Evolutionary conservation across 2,329 filamentous ascomycete genomes (phyloP), one percentile per base, ranked within the genome.

Genomic region (Metarhizium brunneum): DNA sequence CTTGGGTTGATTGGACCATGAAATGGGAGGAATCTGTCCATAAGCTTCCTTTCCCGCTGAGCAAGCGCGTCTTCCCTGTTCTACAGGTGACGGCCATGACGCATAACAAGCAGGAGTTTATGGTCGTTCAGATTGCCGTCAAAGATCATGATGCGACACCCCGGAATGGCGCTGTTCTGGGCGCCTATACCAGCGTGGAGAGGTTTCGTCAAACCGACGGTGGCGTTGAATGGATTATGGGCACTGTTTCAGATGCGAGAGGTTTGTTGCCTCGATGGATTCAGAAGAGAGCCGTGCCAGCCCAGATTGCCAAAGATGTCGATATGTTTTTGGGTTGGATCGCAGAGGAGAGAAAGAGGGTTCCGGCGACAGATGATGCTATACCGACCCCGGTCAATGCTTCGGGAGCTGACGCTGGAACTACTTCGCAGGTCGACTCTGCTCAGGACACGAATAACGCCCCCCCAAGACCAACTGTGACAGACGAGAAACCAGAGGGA

Each of bases 181-280:
- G 80, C 4, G 73, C 74, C 10, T 90, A 90, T 63, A 80, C 76
- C 32, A 85, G 82, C 59, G 74, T 90, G 1, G 87, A 91, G 72
- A 71, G 81, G 49, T 71, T 87, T 38, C 71, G 77, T 55, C 71
- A 76, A 63, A 58, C 78, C 5, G 66, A 63, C 4, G 65, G 62
- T n/a, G 71, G 72, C 18, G 59, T 88, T 50, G 84, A 87, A 68
- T 94, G 88, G 88, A 74, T 86, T 56, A 92, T 92, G 86, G 86
- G 83, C 8, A 92, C 88, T 10, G 80, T 84, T 11, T 87, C 84
- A 57, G 81, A 92, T 66, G 88, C 88, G 0, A 77, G 77, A 54
- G 88, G 88, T 0, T 68, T 78, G 32, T 64, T 92, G 55, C 88
- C 88, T 0, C 73, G 78, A 66, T 84, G 77, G 74, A 66, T 86